Conservation (phyloP, 495 filamentous ascomycete species). For the Penicillium herquei region DNA sequence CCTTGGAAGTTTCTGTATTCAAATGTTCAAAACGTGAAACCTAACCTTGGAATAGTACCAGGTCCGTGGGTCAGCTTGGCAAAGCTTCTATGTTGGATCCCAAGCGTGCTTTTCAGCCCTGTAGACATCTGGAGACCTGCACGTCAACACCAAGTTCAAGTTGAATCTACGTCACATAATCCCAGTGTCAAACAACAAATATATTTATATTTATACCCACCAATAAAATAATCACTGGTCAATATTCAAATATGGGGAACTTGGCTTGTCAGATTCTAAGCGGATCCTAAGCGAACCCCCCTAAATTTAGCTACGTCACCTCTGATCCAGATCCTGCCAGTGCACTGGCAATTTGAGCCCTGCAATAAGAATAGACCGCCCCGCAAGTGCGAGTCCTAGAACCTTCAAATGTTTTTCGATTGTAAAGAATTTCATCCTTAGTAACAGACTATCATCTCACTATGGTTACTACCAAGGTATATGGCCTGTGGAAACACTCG, state of each 20-base stretch:
- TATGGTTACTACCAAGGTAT: conserved; percentile 4
- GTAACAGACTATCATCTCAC: background rate
- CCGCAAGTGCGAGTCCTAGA: background rate
- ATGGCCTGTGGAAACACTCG: background rate
- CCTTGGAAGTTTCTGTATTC: too few relatives aligned
- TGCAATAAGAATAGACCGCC: background rate
- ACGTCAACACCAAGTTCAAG: background rate
- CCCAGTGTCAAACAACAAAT: background rate
- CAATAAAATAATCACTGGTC: background rate
- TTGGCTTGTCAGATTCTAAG: background rate
- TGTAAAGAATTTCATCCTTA: too few relatives aligned
- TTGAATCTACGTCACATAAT: background rate
- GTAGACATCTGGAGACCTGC: too few relatives aligned
- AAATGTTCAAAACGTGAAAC: too few relatives aligned
- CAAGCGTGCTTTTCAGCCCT: too few relatives aligned
- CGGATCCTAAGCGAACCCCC: background rate
- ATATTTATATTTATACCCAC: background rate
- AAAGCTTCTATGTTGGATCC: too few relatives aligned
- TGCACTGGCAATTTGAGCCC: too few relatives aligned
- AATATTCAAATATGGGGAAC: too few relatives aligned
- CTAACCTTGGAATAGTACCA: too few relatives aligned
- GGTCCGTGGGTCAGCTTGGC: too few relatives aligned
- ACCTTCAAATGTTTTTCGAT: background rate
- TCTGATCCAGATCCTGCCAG: too few relatives aligned
- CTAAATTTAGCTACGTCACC: background rate